Conservation (phyloP, 345 rosid genomes). For the Arabidopsis arenosa region DNA sequence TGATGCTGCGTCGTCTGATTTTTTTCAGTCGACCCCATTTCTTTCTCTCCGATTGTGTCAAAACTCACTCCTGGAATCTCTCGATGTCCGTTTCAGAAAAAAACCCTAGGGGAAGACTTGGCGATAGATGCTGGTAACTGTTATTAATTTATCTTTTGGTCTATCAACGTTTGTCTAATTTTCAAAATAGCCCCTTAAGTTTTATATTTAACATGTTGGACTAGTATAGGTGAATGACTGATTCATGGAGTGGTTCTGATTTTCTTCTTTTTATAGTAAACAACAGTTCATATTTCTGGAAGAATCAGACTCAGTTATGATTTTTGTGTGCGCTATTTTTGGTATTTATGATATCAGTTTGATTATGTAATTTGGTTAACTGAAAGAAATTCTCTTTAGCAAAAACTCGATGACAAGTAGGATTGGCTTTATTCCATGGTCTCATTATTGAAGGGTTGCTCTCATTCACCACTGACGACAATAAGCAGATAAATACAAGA, state of each 20-base stretch:
- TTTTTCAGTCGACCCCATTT: slow-evolving; percentile 79
- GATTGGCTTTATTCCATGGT: neutral
- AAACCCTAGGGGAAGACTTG: slow-evolving; percentile 27
- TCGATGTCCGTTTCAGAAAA: slow-evolving; percentile 36
- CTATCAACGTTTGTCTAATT: neutral
- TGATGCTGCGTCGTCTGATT: slow-evolving; percentile 66
- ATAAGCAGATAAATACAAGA: too few relatives aligned
- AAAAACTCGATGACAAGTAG: neutral
- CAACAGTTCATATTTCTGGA: neutral
- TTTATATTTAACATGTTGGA: neutral
- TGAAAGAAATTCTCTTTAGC: neutral
- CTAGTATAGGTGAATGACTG: neutral
- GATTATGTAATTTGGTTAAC: neutral
- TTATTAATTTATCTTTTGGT: slow-evolving; percentile 14
- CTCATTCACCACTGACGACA: neutral
- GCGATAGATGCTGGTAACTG: slow-evolving; percentile 35
- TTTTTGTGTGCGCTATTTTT: neutral
- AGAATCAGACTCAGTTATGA: neutral
- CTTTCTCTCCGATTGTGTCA: slow-evolving; percentile 42
- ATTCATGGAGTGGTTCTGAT: neutral
- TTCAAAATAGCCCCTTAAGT: neutral
- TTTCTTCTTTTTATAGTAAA: neutral
- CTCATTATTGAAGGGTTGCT: neutral
- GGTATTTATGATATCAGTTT: neutral
- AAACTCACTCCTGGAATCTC: slow-evolving; percentile 32